phyloP scores from a whole-genome alignment of 2,329 filamentous ascomycete genomes.

The Ilyonectria mors-panacis region DNA sequence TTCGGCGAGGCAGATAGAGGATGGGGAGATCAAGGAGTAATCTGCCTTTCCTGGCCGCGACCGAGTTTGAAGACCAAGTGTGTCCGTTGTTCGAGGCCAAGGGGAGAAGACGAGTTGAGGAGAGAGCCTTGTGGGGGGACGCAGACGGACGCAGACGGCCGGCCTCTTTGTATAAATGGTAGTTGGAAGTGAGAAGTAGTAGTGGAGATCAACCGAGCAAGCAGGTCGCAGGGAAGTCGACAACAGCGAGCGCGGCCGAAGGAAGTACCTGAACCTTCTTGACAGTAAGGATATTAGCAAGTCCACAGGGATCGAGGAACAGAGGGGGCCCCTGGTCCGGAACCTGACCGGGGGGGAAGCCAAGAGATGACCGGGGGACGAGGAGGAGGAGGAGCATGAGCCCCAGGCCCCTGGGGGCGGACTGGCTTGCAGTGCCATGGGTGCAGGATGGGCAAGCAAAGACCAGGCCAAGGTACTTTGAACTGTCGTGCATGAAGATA shows the following conservation, averaged over 20 bases:
- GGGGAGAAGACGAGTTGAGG: slow-evolving; percentile 37
- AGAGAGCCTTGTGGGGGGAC: slow-evolving; percentile 47
- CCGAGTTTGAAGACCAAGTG: slow-evolving; percentile 46
- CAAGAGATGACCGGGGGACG: slow-evolving; percentile 17
- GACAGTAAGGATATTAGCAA: slow-evolving; percentile 43
- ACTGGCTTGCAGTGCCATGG: slow-evolving; percentile 37
- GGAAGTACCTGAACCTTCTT: slow-evolving; percentile 39
- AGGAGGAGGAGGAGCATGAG: slow-evolving; percentile 21
- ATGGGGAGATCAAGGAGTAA: slow-evolving; percentile 31
- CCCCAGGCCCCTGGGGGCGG: slow-evolving; percentile 31
- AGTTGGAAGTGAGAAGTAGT: slow-evolving; percentile 46
- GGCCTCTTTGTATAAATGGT: slow-evolving; percentile 49
- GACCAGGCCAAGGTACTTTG: slow-evolving; percentile 36
- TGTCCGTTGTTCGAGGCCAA: slow-evolving; percentile 35
- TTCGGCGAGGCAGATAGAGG: slow-evolving; percentile 45
- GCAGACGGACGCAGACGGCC: slow-evolving; percentile 34
- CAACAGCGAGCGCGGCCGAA: slow-evolving; percentile 26
- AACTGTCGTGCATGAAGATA: slow-evolving; percentile 52
- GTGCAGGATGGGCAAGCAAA: slow-evolving; percentile 34
- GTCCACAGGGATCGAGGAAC: slow-evolving; percentile 38
- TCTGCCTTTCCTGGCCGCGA: slow-evolving; percentile 51
- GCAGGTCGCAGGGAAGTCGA: slow-evolving; percentile 38
- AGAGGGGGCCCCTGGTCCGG: slow-evolving; percentile 28
- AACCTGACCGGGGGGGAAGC: slow-evolving; percentile 14
- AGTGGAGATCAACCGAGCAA: slow-evolving; percentile 46